These are phyloP conservation scores for Neurospora sp. DNA, from an alignment of 495 filamentous ascomycete species.

Conservation along the genomic window DNA sequence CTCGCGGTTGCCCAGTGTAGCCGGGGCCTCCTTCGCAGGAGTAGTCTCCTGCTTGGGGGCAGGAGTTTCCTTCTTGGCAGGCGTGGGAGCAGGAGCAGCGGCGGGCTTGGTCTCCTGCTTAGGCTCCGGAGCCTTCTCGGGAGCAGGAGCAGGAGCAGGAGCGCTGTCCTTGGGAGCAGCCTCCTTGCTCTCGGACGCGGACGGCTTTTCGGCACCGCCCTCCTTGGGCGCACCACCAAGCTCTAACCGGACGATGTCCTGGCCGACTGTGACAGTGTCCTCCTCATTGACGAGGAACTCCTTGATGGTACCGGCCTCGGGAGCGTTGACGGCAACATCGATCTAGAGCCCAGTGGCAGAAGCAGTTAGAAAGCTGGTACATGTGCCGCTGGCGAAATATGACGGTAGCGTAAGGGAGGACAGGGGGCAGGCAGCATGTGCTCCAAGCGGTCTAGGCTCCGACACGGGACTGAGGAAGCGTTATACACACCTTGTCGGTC, in stretches of 20 bases:
- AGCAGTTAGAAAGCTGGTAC: not conserved
- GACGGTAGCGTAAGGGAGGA: not conserved
- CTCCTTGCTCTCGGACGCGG: slow-evolving; percentile 49
- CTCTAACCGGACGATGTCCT: slow-evolving; percentile 80
- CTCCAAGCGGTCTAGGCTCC: not conserved
- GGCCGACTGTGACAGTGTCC: slow-evolving; percentile 90
- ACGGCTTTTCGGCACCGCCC: slow-evolving; percentile 36
- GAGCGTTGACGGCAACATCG: slow-evolving; percentile 91
- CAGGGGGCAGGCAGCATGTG: not conserved
- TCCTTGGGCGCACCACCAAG: slow-evolving; percentile 52
- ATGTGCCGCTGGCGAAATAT: not conserved
- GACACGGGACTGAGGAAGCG: not conserved
- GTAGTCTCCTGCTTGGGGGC: slow-evolving; percentile 36
- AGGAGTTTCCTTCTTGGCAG: slow-evolving; percentile 15
- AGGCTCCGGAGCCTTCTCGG: slow-evolving; percentile 40
- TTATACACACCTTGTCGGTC: slow-evolving; percentile 82
- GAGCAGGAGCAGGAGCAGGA: slow-evolving; percentile 41
- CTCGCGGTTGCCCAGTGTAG: slow-evolving; percentile 63
- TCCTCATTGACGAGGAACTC: slow-evolving; percentile 90
- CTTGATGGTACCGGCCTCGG: slow-evolving; percentile 82
- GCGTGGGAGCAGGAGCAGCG: slow-evolving; percentile 23
- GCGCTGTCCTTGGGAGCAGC: slow-evolving; percentile 47
- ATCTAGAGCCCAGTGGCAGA: slow-evolving; percentile 48
- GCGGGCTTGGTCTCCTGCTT: slow-evolving; percentile 22
- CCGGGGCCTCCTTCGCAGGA: slow-evolving; percentile 28